Evolutionary conservation across 2,329 filamentous ascomycete genomes (phyloP).

Genomic region (Chaetomiaceae sp.): DNA sequence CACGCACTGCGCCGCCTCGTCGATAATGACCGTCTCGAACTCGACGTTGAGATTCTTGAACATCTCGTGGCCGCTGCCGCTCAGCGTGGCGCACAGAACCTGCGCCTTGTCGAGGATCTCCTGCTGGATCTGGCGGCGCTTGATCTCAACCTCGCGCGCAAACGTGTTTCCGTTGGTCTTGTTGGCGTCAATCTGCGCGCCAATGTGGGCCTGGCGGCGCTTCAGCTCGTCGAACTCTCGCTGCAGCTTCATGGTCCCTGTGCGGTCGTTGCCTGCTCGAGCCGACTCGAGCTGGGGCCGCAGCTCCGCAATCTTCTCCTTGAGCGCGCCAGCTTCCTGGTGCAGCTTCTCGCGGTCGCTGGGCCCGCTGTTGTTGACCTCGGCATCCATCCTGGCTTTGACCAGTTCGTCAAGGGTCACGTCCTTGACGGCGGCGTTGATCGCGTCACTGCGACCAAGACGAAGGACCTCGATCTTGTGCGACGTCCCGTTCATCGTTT

Average conservation of each 20-base stretch:
- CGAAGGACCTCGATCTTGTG: constrained; percentile 84
- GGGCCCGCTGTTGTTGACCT: constrained; percentile 53
- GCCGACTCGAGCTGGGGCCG: constrained; percentile 67
- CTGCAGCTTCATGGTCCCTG: constrained; percentile 54
- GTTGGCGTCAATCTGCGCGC: constrained; percentile 77
- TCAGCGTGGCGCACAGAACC: constrained; percentile 90
- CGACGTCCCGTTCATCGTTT: constrained; percentile 65
- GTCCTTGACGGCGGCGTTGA: constrained; percentile 83
- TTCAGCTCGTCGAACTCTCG: constrained; percentile 75
- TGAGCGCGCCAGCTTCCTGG: constrained; percentile 65
- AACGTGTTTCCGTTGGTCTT: constrained; percentile 81
- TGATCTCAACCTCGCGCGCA: constrained; percentile 80
- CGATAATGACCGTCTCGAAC: constrained; percentile 97
- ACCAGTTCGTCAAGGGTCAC: constrained; percentile 93
- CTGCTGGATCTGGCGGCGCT: constrained; percentile 78
- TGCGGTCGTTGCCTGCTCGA: constrained; percentile 50
- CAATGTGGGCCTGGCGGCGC: constrained; percentile 64
- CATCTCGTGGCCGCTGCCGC: constrained; percentile 95
- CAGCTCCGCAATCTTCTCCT: constrained; percentile 67
- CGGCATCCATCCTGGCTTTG: constrained; percentile 62
- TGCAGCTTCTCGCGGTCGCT: constrained; percentile 57
- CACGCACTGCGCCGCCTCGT: constrained; percentile 96
- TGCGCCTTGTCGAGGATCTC: constrained; percentile 86
- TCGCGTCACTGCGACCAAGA: constrained; percentile 84
- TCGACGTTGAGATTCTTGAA: constrained; percentile 92